Evolutionary conservation across 805 yeast genomes (phyloP).

Genomic region (Ascoidea rubescens): DNA sequence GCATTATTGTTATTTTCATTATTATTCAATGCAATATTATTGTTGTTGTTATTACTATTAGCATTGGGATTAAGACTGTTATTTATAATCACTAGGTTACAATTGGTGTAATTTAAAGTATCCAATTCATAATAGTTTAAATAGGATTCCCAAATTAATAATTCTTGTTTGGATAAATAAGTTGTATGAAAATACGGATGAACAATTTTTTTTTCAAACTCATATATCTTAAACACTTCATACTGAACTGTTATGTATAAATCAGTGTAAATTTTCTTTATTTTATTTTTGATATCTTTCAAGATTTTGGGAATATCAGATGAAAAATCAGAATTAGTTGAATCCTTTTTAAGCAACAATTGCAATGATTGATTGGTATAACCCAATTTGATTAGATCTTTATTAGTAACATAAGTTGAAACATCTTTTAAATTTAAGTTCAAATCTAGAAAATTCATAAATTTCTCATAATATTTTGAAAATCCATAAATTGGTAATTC

Average conservation of each 20-base stretch:
- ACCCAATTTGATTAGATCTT: constrained; percentile 12
- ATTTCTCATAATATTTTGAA: constrained; percentile 28
- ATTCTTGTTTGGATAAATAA: constrained; percentile 26
- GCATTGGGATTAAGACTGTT: not conserved
- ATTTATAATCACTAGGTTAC: not conserved
- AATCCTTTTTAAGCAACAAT: constrained; percentile 10
- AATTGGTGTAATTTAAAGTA: not conserved
- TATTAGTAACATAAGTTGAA: constrained; percentile 6
- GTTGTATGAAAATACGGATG: constrained; percentile 24
- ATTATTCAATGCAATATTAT: constrained; percentile 12
- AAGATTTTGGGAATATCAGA: constrained; percentile 2
- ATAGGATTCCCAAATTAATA: constrained; percentile 46
- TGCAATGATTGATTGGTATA: not conserved
- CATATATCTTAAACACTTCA: constrained; percentile 32
- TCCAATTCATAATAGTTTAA: constrained; percentile 34
- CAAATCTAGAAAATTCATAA: constrained; percentile 21
- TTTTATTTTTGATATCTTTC: constrained; percentile 20
- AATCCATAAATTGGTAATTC: constrained; percentile 47
- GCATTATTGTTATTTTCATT: constrained; percentile 8
- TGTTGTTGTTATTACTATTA: constrained; percentile 8
- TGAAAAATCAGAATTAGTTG: not conserved
- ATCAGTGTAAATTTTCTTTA: constrained; percentile 37
- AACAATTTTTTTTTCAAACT: constrained; percentile 30
- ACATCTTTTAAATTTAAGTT: constrained; percentile 7
- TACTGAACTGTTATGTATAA: constrained; percentile 42